A percentile compares a stretch with the other conserved stretches of the same genome.
These are phyloP conservation scores for Solanum paucissectum DNA, from an alignment of 257 asterid genomes.

Conservation along the genomic window DNA sequence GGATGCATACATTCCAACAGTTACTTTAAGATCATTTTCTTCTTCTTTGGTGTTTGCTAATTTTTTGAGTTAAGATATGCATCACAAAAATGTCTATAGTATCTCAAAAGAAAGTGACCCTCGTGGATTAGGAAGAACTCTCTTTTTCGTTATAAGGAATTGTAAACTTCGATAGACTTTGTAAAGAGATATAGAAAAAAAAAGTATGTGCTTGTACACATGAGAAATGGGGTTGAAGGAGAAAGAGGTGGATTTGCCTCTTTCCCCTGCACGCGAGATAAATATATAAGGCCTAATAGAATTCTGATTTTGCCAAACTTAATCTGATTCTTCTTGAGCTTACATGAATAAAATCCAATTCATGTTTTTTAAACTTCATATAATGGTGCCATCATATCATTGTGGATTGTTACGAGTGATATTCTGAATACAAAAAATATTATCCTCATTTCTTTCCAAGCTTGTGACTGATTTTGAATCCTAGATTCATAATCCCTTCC, in stretches of 20 bases:
- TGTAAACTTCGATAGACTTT: background rate
- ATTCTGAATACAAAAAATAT: too few species aligned
- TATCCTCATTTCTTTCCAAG: too few species aligned
- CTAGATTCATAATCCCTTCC: too few species aligned
- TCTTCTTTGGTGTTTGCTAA: background rate
- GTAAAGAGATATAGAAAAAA: too few species aligned
- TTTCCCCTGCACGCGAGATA: background rate
- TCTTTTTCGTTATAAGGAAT: background rate
- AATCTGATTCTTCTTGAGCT: too few species aligned
- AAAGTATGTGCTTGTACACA: background rate
- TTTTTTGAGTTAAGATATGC: background rate
- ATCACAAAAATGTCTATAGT: background rate
- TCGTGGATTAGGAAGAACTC: background rate
- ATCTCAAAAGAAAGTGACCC: background rate
- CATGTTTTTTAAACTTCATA: too few species aligned
- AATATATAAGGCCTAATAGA: background rate
- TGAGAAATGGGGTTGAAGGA: background rate
- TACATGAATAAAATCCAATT: too few species aligned
- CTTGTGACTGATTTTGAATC: too few species aligned
- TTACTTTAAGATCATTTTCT: constrained; percentile 6
- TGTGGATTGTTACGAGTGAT: too few species aligned
- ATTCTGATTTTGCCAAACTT: background rate
- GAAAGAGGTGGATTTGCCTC: background rate
- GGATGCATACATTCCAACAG: background rate
- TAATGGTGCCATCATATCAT: too few species aligned